Conservation (phyloP, 2,329 filamentous ascomycete species). For the Chaetomiaceae sp. region DNA sequence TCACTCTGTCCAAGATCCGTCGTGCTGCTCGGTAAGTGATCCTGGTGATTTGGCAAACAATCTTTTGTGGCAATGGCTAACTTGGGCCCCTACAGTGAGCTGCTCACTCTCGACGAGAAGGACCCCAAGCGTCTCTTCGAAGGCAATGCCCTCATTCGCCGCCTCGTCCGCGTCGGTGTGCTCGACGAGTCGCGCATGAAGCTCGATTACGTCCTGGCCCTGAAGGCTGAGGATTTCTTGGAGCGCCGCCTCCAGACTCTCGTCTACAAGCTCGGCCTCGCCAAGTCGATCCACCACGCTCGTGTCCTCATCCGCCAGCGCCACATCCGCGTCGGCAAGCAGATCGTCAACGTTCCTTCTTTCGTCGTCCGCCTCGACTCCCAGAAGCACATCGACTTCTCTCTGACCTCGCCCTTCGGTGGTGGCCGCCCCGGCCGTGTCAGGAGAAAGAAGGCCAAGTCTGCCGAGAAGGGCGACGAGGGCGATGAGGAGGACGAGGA, state of each 20-base stretch:
- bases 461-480: slow-evolving; percentile 77
- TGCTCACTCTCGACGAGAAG: slow-evolving; percentile 99
- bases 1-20: slow-evolving; percentile 99
- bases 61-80: slow-evolving; percentile 6
- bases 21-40: slow-evolving; percentile 92
- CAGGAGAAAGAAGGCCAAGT: slow-evolving; percentile 99
- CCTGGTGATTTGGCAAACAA: too few relatives aligned
- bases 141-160: slow-evolving; percentile 99
- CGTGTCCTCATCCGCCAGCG: slow-evolving; percentile 99
- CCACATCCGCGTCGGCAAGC: slow-evolving; percentile 99
- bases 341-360: slow-evolving; percentile 99
- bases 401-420: slow-evolving; percentile 94
- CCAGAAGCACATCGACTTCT: slow-evolving; percentile 99
- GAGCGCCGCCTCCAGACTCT: slow-evolving; percentile 99
- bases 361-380: slow-evolving; percentile 99
- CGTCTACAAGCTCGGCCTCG: slow-evolving; percentile 99
- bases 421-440: slow-evolving; percentile 96
- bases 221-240: slow-evolving; percentile 99
- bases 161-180: slow-evolving; percentile 98
- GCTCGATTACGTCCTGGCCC: slow-evolving; percentile 99
- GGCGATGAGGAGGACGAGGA: slow-evolving; percentile 85
- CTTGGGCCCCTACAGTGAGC: slow-evolving; percentile 63
- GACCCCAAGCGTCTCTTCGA: slow-evolving; percentile 99
- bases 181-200: slow-evolving; percentile 99
- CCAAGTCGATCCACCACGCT: slow-evolving; percentile 99